Evolutionary conservation across 2,329 filamentous ascomycete genomes (phyloP), one percentile per base, ranked within the genome.

Genomic region (Cercospora sp.): DNA sequence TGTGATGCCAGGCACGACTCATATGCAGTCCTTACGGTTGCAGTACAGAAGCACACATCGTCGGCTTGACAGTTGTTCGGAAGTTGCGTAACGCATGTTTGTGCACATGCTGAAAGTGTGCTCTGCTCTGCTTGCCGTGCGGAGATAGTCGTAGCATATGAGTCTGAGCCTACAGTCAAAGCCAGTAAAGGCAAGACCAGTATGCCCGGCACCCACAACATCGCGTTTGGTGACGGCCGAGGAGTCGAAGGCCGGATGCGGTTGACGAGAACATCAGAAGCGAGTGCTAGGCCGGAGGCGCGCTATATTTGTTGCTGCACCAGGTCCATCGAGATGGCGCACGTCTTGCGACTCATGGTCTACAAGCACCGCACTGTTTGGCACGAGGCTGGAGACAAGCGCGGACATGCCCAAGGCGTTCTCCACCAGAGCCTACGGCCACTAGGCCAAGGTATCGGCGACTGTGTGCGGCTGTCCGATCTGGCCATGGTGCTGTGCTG

Each of bases 161-260:
- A 67, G 63, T 60, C 37, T 59, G 63, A 66, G 60, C 49, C 60
- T 61, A 68, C 62, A 37, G 62, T 68, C 66, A 61, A 66, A 32
- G 63, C 66, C 55, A 68, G 63, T 40, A 65, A 65, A 62, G 66
- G 66, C 66, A 68, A 62, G 45, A 68, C 66, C 57, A 68, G 66
- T 63, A 68, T 63, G 62, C 66, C 64, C 66, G 63, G 49, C 63
- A 61, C 30, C 63, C 62, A 66, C 66, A 61, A 49, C 66, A 68
- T 68, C 26, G 59, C 61, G 57, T 61, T 49, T 51, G 26, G 40
- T 66, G 64, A 53, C 57, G 64, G 64, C 64, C 64, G 64, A 55
- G 51, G 57, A 61, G 43, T 63, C 57, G 37, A 40, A 63, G 63
- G 66, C 63, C 63, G 66, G 51, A 68, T 61, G 57, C 58, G 60